phyloP scores from a whole-genome alignment of 2,329 filamentous ascomycete genomes.

The Fusarium brachygibbosum region DNA sequence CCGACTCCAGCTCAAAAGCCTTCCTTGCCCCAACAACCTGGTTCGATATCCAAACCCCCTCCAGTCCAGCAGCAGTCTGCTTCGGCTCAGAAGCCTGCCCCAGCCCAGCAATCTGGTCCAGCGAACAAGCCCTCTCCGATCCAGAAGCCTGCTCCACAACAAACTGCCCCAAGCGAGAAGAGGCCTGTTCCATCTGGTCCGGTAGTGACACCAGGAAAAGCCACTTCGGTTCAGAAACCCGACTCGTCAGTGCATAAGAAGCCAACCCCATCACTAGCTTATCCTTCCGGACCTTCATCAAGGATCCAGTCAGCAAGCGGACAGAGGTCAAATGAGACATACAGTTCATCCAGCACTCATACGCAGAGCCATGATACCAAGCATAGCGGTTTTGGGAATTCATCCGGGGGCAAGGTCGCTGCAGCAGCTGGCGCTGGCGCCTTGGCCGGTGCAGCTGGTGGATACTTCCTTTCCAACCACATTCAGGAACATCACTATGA shows the following conservation, averaged over 20 bases:
- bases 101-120: background rate
- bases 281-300: background rate
- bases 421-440: background rate
- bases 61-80: background rate
- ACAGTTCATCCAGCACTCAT: background rate
- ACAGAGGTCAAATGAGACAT: background rate
- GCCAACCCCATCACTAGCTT: background rate
- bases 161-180: background rate
- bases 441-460: background rate
- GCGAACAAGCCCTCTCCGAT: background rate
- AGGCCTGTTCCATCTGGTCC: background rate
- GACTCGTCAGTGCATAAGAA: background rate
- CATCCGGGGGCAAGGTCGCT: background rate
- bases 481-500: background rate
- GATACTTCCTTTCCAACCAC: slow-evolving; percentile 9
- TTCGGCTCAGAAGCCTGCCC: background rate
- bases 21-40: no score
- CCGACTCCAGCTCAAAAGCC: background rate
- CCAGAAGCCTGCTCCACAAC: background rate
- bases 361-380: background rate
- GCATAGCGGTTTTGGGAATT: background rate
- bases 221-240: background rate
- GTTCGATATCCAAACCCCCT: background rate
- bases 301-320: background rate
- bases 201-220: background rate